Evolutionary conservation across 1,284 basidiomycete genomes (phyloP).

Genomic region (Cryptococcus sp.): DNA sequence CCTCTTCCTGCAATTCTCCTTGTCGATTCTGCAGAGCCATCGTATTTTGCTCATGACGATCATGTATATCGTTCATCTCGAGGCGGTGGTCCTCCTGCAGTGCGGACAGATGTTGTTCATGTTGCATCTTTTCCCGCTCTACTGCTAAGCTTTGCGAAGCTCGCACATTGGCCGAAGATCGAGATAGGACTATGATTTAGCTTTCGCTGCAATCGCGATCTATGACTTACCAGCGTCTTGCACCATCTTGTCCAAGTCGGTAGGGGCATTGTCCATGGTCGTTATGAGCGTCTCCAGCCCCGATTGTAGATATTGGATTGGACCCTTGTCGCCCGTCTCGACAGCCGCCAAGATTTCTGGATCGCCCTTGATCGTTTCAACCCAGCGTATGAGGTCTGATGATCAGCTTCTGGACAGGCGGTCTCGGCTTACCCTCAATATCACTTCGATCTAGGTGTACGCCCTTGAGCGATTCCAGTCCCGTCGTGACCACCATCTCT

Average conservation of each 20-base stretch:
- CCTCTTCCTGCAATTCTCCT: slow-evolving; percentile 52
- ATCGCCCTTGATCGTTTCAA: slow-evolving; percentile 51
- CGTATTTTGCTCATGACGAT: slow-evolving; percentile 57
- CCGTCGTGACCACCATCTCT: slow-evolving; percentile 65
- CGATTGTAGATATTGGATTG: slow-evolving; percentile 59
- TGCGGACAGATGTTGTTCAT: slow-evolving; percentile 22
- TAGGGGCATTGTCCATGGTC: slow-evolving; percentile 69
- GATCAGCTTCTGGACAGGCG: slow-evolving; percentile 5
- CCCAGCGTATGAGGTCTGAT: slow-evolving; percentile 56
- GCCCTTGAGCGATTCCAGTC: slow-evolving; percentile 22
- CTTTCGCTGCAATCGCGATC: no score
- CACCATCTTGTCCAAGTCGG: slow-evolving; percentile 70
- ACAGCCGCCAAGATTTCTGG: slow-evolving; percentile 24
- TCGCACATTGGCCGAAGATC: not conserved
- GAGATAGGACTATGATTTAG: slow-evolving; percentile 6
- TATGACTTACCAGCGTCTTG: slow-evolving; percentile 70
- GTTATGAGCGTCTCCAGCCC: slow-evolving; percentile 61
- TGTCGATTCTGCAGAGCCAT: slow-evolving; percentile 63
- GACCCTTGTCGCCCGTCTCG: slow-evolving; percentile 32
- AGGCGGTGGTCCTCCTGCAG: slow-evolving; percentile 46
- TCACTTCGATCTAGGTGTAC: slow-evolving; percentile 61
- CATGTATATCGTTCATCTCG: slow-evolving; percentile 58
- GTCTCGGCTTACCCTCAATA: slow-evolving; percentile 57
- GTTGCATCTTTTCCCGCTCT: slow-evolving; percentile 15
- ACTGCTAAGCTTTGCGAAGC: slow-evolving; percentile 7